A percentile compares a stretch with the other conserved stretches of the same genome.
phyloP scores from a whole-genome alignment of 2,329 filamentous ascomycete species.

The Trichophyton equinum region DNA sequence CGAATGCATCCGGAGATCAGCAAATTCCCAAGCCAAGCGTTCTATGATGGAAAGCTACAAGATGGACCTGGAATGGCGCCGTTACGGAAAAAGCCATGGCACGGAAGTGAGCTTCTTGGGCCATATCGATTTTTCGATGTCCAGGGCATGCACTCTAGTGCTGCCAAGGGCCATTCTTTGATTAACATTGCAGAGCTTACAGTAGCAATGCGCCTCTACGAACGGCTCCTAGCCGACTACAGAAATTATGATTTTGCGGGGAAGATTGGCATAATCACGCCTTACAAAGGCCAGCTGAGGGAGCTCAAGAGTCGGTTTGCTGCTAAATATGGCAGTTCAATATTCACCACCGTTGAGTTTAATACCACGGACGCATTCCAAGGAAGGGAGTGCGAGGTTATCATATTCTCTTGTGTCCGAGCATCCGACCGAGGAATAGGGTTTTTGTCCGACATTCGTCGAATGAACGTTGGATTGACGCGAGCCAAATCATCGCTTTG shows the following conservation, averaged over 20 bases:
- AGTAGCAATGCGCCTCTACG: conserved; percentile 73
- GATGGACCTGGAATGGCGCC: conserved; percentile 74
- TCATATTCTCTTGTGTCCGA: conserved; percentile 97
- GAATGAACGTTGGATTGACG: conserved; percentile 98
- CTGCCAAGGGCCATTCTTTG: conserved; percentile 74
- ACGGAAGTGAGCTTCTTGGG: conserved; percentile 64
- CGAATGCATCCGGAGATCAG: conserved; percentile 99
- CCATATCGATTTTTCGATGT: conserved; percentile 98
- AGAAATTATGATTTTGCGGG: conserved; percentile 55
- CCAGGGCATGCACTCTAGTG: conserved; percentile 68
- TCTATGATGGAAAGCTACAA: conserved; percentile 78
- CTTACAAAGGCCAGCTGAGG: conserved; percentile 85
- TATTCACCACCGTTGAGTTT: conserved; percentile 78
- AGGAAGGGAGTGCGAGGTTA: conserved; percentile 90
- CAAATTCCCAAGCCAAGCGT: conserved; percentile 73
- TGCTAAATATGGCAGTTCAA: conserved; percentile 57
- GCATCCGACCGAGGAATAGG: conserved; percentile 87
- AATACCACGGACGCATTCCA: conserved; percentile 98
- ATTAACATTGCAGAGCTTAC: conserved; percentile 80
- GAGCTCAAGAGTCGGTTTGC: conserved; percentile 67
- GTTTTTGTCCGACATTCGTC: conserved; percentile 94
- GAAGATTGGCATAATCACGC: conserved; percentile 94
- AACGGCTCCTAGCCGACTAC: conserved; percentile 64
- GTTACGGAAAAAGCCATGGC: conserved; percentile 72
- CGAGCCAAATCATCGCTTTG: conserved; percentile 93